Base-by-base conservation (phyloP, 2,329 filamentous ascomycete genomes). In the Parastagonospora nodorum region DNA sequence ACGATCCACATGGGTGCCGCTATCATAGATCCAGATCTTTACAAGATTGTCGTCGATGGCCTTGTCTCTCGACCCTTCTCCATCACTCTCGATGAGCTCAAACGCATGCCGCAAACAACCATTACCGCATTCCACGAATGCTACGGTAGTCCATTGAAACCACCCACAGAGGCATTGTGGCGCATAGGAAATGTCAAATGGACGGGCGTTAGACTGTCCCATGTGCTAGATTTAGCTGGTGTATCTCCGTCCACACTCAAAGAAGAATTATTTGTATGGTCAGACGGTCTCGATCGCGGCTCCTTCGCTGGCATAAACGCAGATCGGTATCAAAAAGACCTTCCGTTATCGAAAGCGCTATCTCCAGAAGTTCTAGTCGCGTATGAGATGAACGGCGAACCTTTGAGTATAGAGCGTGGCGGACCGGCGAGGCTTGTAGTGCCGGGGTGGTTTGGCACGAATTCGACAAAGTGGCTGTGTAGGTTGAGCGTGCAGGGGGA, bases 1-100 rank as follows among this genome's bases (percentile, higher is more conserved):
- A 74, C 71, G 1, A 67, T 72, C 10, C 72, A 75, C 48, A 71
- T 74, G 66, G 71, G 70, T 2, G 55, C 55, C 7, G 64, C 71
- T 2, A 57, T 65, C 2, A 57, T 75, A 11, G 61, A 72, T 16
- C 19, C 55, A 7, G 15, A 56, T 0, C 58, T 53, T n/a, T 74
- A 68, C 62, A 49, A 53, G 4, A 60, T 75, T 2, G 52, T 67
- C 0, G 48, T 74, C 12, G 63, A 68, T 42, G 73, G 72, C 3
- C 55, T 73, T 2, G 69, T 75, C 2, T 37, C 61, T 8, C 42
- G 46, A 1, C 68, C 69, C 0, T 68, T 68, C 45, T 47, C 58
- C 5, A 42, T 73, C 5, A 64, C 56, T 9, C 60, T 70, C 7
- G n/a, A 45, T 1, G 55, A 67, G 38, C 49, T 75, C 8, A 56